Evolutionary conservation across 345 rosid species (phyloP).

Genomic region (Iberis pinnata): DNA sequence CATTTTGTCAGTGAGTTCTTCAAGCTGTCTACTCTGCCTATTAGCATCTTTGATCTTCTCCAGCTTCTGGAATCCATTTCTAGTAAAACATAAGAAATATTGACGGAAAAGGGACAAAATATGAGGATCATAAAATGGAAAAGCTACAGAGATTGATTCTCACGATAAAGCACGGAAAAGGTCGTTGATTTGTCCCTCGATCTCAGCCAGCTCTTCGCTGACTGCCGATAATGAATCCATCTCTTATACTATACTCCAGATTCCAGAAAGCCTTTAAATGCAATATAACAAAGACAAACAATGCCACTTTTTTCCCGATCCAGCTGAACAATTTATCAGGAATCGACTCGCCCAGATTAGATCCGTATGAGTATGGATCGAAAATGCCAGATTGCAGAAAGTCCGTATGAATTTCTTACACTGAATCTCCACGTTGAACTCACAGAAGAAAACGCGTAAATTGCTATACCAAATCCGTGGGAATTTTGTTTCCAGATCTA

Average conservation of each 20-base stretch:
- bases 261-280: no score
- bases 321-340: slow-evolving; percentile 9
- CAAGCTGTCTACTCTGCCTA: slow-evolving; percentile 88
- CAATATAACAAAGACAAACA: slow-evolving; percentile 8
- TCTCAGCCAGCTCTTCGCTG: slow-evolving; percentile 79
- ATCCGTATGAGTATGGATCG: slow-evolving; percentile 28
- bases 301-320: slow-evolving; percentile 26
- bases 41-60: slow-evolving; percentile 89
- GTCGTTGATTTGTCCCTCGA: slow-evolving; percentile 83
- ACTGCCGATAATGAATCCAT: slow-evolving; percentile 61
- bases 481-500: no score
- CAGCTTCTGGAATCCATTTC: slow-evolving; percentile 93
- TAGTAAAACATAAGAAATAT: slow-evolving; percentile 18
- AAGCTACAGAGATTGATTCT: slow-evolving; percentile 19
- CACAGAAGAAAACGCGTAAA: slow-evolving; percentile 6
- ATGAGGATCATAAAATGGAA: not conserved
- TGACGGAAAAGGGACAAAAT: not conserved
- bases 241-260: not conserved
- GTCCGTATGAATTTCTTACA: no score
- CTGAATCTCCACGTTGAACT: slow-evolving; percentile 13
- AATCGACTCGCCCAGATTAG: slow-evolving; percentile 24
- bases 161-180: slow-evolving; percentile 82
- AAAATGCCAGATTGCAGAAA: no score
- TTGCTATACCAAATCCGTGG: no score
- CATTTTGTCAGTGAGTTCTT: slow-evolving; percentile 93